Evolutionary conservation across 2,329 filamentous ascomycete genomes (phyloP).

Genomic region (Apiospora pterosperma): DNA sequence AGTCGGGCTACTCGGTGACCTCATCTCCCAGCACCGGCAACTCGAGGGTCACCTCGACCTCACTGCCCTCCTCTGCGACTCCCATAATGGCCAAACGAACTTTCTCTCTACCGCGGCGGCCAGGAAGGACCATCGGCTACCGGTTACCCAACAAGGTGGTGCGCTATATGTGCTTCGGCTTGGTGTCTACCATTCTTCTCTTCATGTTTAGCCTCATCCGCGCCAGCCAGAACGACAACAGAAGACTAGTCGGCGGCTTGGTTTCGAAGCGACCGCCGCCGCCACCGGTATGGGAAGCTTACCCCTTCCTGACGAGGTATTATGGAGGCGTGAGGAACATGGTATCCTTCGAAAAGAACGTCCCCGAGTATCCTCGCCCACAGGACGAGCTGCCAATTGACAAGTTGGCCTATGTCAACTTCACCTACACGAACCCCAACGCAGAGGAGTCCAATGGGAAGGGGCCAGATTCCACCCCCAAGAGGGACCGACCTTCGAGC

Average conservation of each 20-base stretch:
- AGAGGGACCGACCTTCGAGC: slow-evolving; percentile 40
- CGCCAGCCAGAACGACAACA: slow-evolving; percentile 69
- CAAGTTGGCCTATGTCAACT: slow-evolving; percentile 33
- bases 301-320: slow-evolving; percentile 81
- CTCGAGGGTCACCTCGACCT: slow-evolving; percentile 51
- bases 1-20: slow-evolving; percentile 34
- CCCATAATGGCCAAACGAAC: slow-evolving; percentile 42
- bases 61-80: slow-evolving; percentile 31
- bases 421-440: slow-evolving; percentile 12
- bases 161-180: slow-evolving; percentile 71
- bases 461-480: slow-evolving; percentile 14
- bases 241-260: slow-evolving; percentile 53
- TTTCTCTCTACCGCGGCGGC: slow-evolving; percentile 26
- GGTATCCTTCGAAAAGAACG: slow-evolving; percentile 61
- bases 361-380: slow-evolving; percentile 74
- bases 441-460: not conserved
- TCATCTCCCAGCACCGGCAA: slow-evolving; percentile 45
- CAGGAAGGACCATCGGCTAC: slow-evolving; percentile 43
- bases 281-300: slow-evolving; percentile 77
- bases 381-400: slow-evolving; percentile 54
- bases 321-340: slow-evolving; percentile 82
- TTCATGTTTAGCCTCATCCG: slow-evolving; percentile 75
- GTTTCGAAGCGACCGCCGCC: slow-evolving; percentile 46
- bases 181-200: slow-evolving; percentile 67
- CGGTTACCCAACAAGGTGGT: slow-evolving; percentile 70